Evolutionary conservation across 2,329 filamentous ascomycete species (phyloP), one percentile per base, ranked within the genome.

Genomic region (Neofusicoccum parvum): DNA sequence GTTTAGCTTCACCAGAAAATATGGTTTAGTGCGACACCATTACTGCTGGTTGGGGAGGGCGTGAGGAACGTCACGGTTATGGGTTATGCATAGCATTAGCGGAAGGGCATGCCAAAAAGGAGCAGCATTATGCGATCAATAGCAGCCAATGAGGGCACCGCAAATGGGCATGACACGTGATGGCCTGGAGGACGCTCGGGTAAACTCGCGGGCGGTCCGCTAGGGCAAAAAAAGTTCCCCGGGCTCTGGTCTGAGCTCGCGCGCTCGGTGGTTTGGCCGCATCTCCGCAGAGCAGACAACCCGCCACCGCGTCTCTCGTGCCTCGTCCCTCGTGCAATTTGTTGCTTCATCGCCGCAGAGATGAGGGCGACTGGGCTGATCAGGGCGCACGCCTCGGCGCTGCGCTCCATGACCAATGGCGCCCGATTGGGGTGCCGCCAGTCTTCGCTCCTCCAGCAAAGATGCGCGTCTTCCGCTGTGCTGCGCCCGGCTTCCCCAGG

Each of bases 281-380:
- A 58, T 49, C 63, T 59, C 63, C 63, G 63, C 51, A 62, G 58
- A 50, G 45, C n/a, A 41, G 36, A 59, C 23, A 48, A 32, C 6
- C 53, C 34, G 17, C 63, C 45, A 14, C 45, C 51, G 43, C 43
- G 56, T 41, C 62, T 54, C 36, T 64, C 50, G 50, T 64, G 32
- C 27, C 27, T 7, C 27, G 27, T 37, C 6, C 43, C 41, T 43
- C 48, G 56, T 46, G 56, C 56, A 36, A 32, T 56, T 46, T 10
- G n/a, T 50, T 46, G 39, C 17, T 53, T 27, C 23, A 39, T 50
- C 46, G 51, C 20, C 51, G 45, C 9, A 20, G 59, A 50, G 64
- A 65, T 65, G 64, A 65, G 64, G 64, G 64, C 54, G 32, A 65
- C 64, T 11, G 64, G 64, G 36, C 50, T 65, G 36, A 56, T 65